Evolutionary conservation across 306 rosid species (phyloP).

Genomic region (Trichosanthes cucumerina): DNA sequence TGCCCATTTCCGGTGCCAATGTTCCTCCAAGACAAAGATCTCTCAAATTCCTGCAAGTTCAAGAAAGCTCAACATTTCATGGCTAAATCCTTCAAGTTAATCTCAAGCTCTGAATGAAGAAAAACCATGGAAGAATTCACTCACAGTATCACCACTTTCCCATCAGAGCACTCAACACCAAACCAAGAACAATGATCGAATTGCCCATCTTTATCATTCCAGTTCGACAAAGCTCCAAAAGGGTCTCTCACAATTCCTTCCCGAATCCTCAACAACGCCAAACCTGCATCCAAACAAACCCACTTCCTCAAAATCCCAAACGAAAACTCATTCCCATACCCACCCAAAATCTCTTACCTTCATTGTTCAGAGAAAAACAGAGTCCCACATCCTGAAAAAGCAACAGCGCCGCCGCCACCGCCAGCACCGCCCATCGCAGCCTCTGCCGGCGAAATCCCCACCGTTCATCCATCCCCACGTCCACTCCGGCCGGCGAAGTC

Average conservation of each 20-base stretch:
- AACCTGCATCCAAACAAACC: slow-evolving; percentile 40
- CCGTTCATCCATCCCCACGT: slow-evolving; percentile 6
- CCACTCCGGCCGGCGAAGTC: background rate
- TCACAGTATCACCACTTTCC: slow-evolving; percentile 58
- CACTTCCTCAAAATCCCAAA: background rate
- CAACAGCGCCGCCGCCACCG: slow-evolving; percentile 13
- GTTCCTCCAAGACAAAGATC: slow-evolving; percentile 57
- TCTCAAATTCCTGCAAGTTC: slow-evolving; percentile 45
- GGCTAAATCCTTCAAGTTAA: background rate
- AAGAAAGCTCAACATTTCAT: background rate
- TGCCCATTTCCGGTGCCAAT: slow-evolving; percentile 49
- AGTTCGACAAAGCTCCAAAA: slow-evolving; percentile 34
- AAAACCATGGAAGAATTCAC: slow-evolving; percentile 14
- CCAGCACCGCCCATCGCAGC: slow-evolving; percentile 17
- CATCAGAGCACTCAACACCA: slow-evolving; percentile 58
- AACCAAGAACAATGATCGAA: slow-evolving; percentile 53
- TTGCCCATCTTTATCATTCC: slow-evolving; percentile 35
- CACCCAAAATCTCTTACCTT: slow-evolving; percentile 25
- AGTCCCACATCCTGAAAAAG: slow-evolving; percentile 16
- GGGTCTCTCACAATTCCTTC: slow-evolving; percentile 45
- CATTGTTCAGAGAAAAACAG: slow-evolving; percentile 29
- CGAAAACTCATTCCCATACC: background rate
- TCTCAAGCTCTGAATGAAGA: background rate
- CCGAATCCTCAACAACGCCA: slow-evolving; percentile 40
- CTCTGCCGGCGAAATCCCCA: slow-evolving; percentile 27